Conservation (phyloP, 1,284 basidiomycete genomes). For the Mycosarcoma maydis region DNA sequence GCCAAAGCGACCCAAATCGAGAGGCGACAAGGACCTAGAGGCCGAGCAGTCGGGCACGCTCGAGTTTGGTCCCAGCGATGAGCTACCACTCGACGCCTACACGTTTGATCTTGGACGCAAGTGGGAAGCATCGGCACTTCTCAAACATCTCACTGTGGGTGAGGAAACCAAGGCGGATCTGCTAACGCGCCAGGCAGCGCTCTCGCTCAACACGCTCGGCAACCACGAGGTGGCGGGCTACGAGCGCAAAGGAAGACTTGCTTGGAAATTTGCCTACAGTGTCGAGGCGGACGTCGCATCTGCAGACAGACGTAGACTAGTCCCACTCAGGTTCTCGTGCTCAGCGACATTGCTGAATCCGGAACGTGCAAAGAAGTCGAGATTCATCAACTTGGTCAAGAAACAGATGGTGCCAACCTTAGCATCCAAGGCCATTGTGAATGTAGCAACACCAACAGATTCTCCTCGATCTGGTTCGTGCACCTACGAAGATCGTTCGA, state of each 20-base stretch:
- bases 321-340: slow-evolving; percentile 50
- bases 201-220: slow-evolving; percentile 43
- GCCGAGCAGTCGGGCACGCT: slow-evolving; percentile 42
- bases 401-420: slow-evolving; percentile 53
- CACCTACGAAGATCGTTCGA: slow-evolving; percentile 2
- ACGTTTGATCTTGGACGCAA: slow-evolving; percentile 11
- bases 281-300: slow-evolving; percentile 21
- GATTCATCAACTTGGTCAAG: slow-evolving; percentile 52
- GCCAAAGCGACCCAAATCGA: slow-evolving; percentile 42
- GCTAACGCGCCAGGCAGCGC: slow-evolving; percentile 52
- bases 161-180: slow-evolving; percentile 56
- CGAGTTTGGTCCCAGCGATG: slow-evolving; percentile 30
- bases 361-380: slow-evolving; percentile 47
- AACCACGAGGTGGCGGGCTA: slow-evolving; percentile 50
- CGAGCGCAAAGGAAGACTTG: slow-evolving; percentile 51
- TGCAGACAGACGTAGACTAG: slow-evolving; percentile 13
- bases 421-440: slow-evolving; percentile 29
- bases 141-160: slow-evolving; percentile 54
- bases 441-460: neutral
- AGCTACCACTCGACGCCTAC: slow-evolving; percentile 1
- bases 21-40: slow-evolving; percentile 44
- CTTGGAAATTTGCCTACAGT: slow-evolving; percentile 55
- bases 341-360: slow-evolving; percentile 57
- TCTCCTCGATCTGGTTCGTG: slow-evolving; percentile 8
- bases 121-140: slow-evolving; percentile 21